Conservation (phyloP, 73 alveolate species). For the Durusdinium trenchii region DNA sequence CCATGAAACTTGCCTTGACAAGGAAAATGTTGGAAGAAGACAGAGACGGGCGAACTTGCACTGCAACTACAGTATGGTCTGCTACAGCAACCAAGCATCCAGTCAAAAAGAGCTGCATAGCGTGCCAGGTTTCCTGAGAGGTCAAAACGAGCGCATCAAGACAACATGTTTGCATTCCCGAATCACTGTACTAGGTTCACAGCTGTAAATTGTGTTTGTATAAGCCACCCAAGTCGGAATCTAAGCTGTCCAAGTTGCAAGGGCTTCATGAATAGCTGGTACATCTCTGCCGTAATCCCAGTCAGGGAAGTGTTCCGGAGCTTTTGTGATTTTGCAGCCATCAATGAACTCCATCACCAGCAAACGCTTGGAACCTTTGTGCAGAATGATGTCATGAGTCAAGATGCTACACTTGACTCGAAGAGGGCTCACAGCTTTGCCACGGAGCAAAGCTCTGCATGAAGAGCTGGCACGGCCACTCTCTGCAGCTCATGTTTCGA, state of each 20-base stretch:
- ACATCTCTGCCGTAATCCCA: conserved; percentile 52
- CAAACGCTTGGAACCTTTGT: conserved; percentile 12
- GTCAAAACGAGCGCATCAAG: not conserved
- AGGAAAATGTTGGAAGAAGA: no score
- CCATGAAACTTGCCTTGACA: conserved; percentile 47
- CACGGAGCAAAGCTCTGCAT: conserved; percentile 19
- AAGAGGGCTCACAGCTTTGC: not conserved
- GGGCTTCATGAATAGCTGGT: conserved; percentile 36
- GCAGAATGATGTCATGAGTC: not conserved
- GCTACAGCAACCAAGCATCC: conserved; percentile 1
- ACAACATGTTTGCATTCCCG: no score
- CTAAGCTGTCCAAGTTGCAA: not conserved
- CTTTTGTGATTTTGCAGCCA: conserved; percentile 41
- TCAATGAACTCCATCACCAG: conserved; percentile 68
- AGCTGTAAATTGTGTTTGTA: no score
- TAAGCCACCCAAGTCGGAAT: no score
- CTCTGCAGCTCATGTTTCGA: not conserved
- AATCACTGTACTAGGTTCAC: no score
- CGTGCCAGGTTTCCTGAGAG: conserved; percentile 41
- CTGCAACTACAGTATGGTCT: not conserved
- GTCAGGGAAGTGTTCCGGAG: conserved; percentile 30
- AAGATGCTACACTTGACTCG: not conserved
- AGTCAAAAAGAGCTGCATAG: conserved; percentile 56
- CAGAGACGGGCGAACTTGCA: not conserved
- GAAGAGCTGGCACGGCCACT: conserved; percentile 20